These are phyloP conservation scores for Usnea hakonensis DNA, from an alignment of 495 filamentous ascomycete genomes.

Conservation along the genomic window DNA sequence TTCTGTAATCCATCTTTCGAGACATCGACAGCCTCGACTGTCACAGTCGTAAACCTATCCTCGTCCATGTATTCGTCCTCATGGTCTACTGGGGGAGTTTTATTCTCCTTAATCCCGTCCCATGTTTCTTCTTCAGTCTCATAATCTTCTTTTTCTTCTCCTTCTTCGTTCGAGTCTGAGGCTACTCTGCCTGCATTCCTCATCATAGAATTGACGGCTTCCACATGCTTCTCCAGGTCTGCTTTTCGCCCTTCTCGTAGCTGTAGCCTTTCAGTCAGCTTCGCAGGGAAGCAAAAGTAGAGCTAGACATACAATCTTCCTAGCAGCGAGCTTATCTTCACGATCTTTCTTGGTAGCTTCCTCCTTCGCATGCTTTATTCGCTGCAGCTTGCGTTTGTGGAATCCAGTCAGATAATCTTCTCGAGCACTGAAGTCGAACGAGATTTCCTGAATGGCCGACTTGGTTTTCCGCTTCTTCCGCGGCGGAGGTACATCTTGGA, in stretches of 20 bases:
- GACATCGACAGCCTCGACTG: slow-evolving; percentile 81
- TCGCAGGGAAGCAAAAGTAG: background rate
- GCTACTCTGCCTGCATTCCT: slow-evolving; percentile 32
- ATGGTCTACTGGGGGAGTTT: slow-evolving; percentile 53
- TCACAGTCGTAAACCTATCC: slow-evolving; percentile 89
- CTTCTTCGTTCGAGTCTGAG: slow-evolving; percentile 23
- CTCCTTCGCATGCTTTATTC: slow-evolving; percentile 75
- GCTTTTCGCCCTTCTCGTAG: slow-evolving; percentile 69
- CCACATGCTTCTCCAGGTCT: slow-evolving; percentile 71
- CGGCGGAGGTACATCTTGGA: slow-evolving; percentile 36
- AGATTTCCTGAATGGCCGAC: slow-evolving; percentile 64
- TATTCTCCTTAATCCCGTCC: slow-evolving; percentile 49
- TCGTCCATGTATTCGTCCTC: slow-evolving; percentile 97
- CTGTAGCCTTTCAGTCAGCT: slow-evolving; percentile 35
- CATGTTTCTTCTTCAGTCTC: slow-evolving; percentile 43
- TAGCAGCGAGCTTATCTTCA: slow-evolving; percentile 60
- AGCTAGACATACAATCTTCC: slow-evolving; percentile 56
- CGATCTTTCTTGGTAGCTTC: slow-evolving; percentile 62
- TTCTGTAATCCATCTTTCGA: slow-evolving; percentile 61
- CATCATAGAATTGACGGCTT: slow-evolving; percentile 58
- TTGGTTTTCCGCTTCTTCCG: slow-evolving; percentile 57
- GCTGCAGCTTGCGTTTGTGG: slow-evolving; percentile 84
- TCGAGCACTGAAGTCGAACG: slow-evolving; percentile 64
- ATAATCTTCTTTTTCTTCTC: slow-evolving; percentile 16
- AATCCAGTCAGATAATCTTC: slow-evolving; percentile 89